Percentiles rank a stretch among this genome's conserved stretches.
Evolutionary conservation across 768 basidiomycete species (phyloP).

Genomic region (Krasilnikovozyma curviuscula): DNA sequence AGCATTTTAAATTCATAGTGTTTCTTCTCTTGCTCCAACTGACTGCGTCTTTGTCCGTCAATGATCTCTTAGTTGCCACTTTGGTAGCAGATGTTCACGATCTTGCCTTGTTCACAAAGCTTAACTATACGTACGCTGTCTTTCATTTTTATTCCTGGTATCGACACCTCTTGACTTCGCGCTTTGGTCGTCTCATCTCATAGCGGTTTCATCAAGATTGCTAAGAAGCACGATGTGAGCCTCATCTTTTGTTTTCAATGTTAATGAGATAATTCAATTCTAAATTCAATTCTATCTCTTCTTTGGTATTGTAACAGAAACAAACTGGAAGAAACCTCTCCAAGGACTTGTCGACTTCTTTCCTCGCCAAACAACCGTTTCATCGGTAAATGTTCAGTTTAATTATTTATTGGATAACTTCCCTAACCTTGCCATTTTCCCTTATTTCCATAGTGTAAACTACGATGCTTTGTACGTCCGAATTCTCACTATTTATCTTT

Average conservation of each 20-base stretch:
- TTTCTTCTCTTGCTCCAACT: background rate
- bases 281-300: background rate
- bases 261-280: background rate
- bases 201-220: conserved; percentile 83
- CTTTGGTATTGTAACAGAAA: conserved; percentile 41
- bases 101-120: conserved; percentile 78
- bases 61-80: conserved; percentile 40
- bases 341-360: no score
- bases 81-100: conserved; percentile 77
- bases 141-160: background rate
- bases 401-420: no score
- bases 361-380: conserved; percentile 82
- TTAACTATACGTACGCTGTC: conserved; percentile 57
- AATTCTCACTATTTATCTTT: no score
- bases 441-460: no score
- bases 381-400: no score
- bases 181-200: background rate
- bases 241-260: background rate
- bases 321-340: conserved; percentile 63
- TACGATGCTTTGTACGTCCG: no score
- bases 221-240: conserved; percentile 93
- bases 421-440: no score
- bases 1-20: background rate
- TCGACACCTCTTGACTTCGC: background rate
- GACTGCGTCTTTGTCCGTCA: background rate